Evolutionary conservation across 2,329 filamentous ascomycete species (phyloP), one percentile per base, ranked within the genome.

Genomic region (Chaetoscypha palmicola): DNA sequence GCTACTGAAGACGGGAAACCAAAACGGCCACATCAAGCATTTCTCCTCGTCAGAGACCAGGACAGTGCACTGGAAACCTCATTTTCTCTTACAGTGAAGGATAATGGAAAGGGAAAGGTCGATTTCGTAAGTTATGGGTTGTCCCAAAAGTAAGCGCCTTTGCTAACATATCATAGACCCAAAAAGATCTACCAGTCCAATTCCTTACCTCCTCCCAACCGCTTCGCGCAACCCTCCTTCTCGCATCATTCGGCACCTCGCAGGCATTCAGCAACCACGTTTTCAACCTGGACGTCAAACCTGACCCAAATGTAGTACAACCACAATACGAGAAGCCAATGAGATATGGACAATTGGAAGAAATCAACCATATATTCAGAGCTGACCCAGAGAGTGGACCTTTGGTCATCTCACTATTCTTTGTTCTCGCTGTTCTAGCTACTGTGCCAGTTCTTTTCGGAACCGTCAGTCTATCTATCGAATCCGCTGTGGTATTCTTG

Each of bases 361-460:
- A 94, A 67, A 96, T 98, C 62, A 77, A 87, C 69, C 92, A 98
- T 70, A 86, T 84, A 58, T 98, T 97, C 79, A 81, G 79, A 52
- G 66, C 73, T 11, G 88, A 91, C 58, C 79, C 89, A 34, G 78
- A 77, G 66, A 95, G 79, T 65, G 89, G 90, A 17, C 86, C 88
- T 36, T 79, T 81, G 64, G 63, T 92, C 49, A 76, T 97, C 52
- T 91, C 86, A 2, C 60, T 92, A 38, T 71, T 85, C 46, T 97
- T 97, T 61, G 72, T 81, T 4, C 69, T 81, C 7, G 80, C 82
- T 24, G 81, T 96, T 1, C 55, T 86, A 26, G 84, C 77, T 33
- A 77, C 86, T 2, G 65, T 97, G 16, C 89, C 90, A 1, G 70
- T 77, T 12, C 70, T 98, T 23, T 73, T 91, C 45, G 73, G 79